Conservation (phyloP, 805 yeast species). For the Gaillardinia entomophila region DNA sequence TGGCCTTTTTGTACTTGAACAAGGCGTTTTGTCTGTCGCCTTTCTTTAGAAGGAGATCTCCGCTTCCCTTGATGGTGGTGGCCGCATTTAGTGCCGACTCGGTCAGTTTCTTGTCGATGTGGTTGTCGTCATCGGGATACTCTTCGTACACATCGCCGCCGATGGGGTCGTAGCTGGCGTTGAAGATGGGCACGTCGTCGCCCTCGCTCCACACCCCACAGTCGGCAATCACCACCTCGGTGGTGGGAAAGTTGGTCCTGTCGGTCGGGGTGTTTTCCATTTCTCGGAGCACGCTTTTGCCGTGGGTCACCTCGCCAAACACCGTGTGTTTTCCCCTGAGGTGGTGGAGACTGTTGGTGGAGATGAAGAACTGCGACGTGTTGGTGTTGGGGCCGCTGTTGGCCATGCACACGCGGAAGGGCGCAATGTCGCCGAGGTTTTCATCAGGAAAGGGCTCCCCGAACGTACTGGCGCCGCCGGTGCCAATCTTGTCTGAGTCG, state of each 20-base stretch:
- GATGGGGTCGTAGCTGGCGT: constrained; percentile 53
- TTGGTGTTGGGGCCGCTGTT: constrained; percentile 49
- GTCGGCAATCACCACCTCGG: constrained; percentile 42
- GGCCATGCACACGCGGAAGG: constrained; percentile 60
- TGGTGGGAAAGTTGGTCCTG: too few species aligned
- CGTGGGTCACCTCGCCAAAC: constrained; percentile 66
- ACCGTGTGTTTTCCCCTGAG: constrained; percentile 70
- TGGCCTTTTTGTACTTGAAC: constrained; percentile 59
- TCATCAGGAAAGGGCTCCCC: constrained; percentile 48
- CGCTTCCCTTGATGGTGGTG: constrained; percentile 59
- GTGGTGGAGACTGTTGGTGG: constrained; percentile 67
- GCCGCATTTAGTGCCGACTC: constrained; percentile 48
- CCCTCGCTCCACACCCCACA: constrained; percentile 60
- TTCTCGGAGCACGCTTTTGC: constrained; percentile 64
- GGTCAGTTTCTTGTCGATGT: constrained; percentile 54
- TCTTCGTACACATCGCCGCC: constrained; percentile 76
- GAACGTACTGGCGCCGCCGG: constrained; percentile 24
- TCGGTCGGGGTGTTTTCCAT: constrained; percentile 44
- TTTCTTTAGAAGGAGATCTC: constrained; percentile 51
- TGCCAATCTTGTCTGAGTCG: constrained; percentile 24
- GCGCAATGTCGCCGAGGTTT: constrained; percentile 42
- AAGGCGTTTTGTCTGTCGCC: constrained; percentile 48
- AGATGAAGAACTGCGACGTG: constrained; percentile 66
- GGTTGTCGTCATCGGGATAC: constrained; percentile 65
- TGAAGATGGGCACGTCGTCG: constrained; percentile 51